Conservation (phyloP, 352 stramenopile genomes). For the Globisporangium alternatum region DNA sequence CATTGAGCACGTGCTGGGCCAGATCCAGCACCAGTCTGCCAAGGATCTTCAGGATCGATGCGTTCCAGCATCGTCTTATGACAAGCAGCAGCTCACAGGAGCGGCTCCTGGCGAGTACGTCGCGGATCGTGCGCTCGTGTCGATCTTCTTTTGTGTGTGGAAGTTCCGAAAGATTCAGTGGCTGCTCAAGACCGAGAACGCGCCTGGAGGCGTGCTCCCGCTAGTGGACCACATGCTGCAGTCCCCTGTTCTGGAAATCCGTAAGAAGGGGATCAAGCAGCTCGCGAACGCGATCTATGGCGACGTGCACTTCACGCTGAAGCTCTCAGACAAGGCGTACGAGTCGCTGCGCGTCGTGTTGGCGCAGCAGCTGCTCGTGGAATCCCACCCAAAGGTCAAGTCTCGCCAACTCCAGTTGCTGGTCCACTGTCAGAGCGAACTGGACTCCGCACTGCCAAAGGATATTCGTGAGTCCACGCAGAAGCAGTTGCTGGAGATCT, state of each 20-base stretch:
- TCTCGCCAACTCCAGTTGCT: slow-evolving; percentile 53
- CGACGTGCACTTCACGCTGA: slow-evolving; percentile 13
- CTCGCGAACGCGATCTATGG: slow-evolving; percentile 28
- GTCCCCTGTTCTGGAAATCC: slow-evolving; percentile 49
- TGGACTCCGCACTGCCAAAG: slow-evolving; percentile 15
- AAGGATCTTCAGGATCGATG: slow-evolving; percentile 30
- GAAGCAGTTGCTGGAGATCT: slow-evolving; percentile 20
- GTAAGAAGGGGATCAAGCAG: slow-evolving; percentile 59
- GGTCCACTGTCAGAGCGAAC: slow-evolving; percentile 30
- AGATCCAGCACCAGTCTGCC: slow-evolving; percentile 28
- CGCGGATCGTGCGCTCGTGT: slow-evolving; percentile 43
- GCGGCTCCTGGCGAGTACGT: slow-evolving; percentile 37
- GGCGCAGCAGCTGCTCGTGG: slow-evolving; percentile 43
- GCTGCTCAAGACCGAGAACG: slow-evolving; percentile 8
- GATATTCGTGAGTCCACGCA: slow-evolving; percentile 21
- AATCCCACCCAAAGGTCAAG: slow-evolving; percentile 68
- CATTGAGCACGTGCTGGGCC: slow-evolving; percentile 15
- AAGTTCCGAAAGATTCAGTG: slow-evolving; percentile 12
- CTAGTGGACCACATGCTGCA: slow-evolving; percentile 37
- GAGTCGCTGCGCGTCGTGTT: slow-evolving; percentile 37
- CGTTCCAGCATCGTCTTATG: background rate
- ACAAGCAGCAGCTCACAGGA: slow-evolving; percentile 5
- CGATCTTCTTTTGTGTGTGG: slow-evolving; percentile 37
- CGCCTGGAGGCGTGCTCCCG: slow-evolving; percentile 2
- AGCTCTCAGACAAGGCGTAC: slow-evolving; percentile 9